phyloP scores from a whole-genome alignment of 345 rosid genomes.

The Populus tremula region DNA sequence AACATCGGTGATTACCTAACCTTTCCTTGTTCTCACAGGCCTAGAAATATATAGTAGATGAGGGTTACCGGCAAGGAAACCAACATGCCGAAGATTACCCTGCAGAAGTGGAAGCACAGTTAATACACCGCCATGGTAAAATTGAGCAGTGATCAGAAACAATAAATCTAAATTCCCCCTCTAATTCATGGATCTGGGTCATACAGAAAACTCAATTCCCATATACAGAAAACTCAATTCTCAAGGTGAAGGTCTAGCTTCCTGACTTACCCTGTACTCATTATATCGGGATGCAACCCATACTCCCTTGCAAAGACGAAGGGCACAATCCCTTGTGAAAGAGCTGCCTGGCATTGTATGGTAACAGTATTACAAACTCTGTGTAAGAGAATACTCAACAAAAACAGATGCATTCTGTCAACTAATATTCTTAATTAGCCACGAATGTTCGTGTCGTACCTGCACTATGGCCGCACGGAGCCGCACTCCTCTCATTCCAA shows the following conservation, averaged over 20 bases:
- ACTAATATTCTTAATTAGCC: background rate
- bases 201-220: too few relatives aligned
- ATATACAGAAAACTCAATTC: too few relatives aligned
- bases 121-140: background rate
- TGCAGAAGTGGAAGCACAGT: slow-evolving; percentile 24
- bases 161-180: too few relatives aligned
- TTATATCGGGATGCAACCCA: slow-evolving; percentile 64
- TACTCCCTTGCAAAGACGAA: slow-evolving; percentile 81
- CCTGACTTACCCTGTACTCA: slow-evolving; percentile 63
- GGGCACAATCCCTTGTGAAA: slow-evolving; percentile 79
- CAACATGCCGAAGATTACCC: slow-evolving; percentile 88
- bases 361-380: background rate
- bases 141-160: background rate
- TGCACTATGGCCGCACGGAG: slow-evolving; percentile 76
- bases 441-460: slow-evolving; percentile 24
- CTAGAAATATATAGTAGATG: slow-evolving; percentile 62
- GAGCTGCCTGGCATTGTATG: slow-evolving; percentile 54
- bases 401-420: background rate
- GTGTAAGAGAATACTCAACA: background rate
- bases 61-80: slow-evolving; percentile 73
- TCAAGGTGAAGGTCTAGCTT: background rate
- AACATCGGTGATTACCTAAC: background rate
- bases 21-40: slow-evolving; percentile 32
- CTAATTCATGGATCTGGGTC: background rate
- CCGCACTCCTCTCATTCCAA: slow-evolving; percentile 47